Evolutionary conservation across 2,329 filamentous ascomycete genomes (phyloP), one percentile per base, ranked within the genome.

Genomic region (Fusarium sp.): DNA sequence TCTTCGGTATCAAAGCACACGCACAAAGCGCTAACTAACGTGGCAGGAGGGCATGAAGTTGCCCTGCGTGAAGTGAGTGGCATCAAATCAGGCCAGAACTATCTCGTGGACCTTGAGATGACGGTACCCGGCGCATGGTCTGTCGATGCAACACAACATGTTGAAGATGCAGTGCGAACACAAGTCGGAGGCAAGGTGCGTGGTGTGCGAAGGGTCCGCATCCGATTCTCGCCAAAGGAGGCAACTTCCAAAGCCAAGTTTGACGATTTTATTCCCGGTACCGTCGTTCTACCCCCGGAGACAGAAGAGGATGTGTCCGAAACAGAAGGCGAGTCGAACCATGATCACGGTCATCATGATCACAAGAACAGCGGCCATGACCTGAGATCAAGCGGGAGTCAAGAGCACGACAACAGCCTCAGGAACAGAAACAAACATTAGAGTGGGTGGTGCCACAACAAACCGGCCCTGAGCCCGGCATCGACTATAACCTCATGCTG

Each of bases 11-110:
- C 88, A 55, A 90, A 88, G 74, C 90, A 93, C 30, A 87, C 89
- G 1, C 81, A 83, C 32, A 88, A 87, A 73, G 89, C 87, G 6
- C 81, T 96, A 22, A 81, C 81, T 18, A 83, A 84, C 8, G 76
- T 91, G 22, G 79, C 80, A 54, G 83, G 87, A 53, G 84, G 88
- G 51, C 82, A 87, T 50, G 82, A 90, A 58, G 86, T 94, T 11
- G 89, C 93, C 76, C 82, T 98, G 47, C 88, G 91, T 46, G 91
- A 93, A 46, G 88, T 98, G 5, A 92, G 94, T 71, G 96, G 96
- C 58, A 88, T 97, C 81, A 99, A 99, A 82, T 96, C 94, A 6
- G 96, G 96, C 30, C 96, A 98, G 80, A 99, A 98, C 82, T 98
- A 97, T 79, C 85, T 98, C 30, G 90, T 98, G 74, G 96, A 98